A percentile compares a stretch with the other conserved stretches of the same genome.
These are phyloP conservation scores for Stephanocyclus meneghinianus DNA, from an alignment of 352 stramenopile species.

Conservation along the genomic window DNA sequence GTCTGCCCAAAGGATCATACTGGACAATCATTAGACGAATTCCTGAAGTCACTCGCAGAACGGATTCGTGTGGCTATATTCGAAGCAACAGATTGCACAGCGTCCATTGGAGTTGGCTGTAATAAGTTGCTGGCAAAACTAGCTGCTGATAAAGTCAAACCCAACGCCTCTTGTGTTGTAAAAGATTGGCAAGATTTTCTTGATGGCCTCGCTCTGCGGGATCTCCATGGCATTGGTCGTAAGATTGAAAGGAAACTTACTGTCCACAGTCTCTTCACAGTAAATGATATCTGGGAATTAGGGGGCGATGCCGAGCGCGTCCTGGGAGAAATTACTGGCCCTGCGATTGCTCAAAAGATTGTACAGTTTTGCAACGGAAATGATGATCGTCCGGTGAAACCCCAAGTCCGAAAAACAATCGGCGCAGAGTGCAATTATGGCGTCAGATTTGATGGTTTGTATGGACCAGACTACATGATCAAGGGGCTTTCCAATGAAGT, in stretches of 20 bases:
- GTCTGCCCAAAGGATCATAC: constrained; percentile 67
- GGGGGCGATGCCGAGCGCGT: constrained; percentile 55
- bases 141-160: constrained; percentile 91
- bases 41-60: constrained; percentile 59
- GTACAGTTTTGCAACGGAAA: constrained; percentile 67
- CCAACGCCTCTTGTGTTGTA: constrained; percentile 86
- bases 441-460: constrained; percentile 79
- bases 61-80: constrained; percentile 80
- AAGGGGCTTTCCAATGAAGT: constrained; percentile 73
- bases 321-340: constrained; percentile 64
- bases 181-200: constrained; percentile 67
- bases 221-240: constrained; percentile 76
- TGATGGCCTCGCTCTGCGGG: constrained; percentile 55
- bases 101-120: constrained; percentile 89
- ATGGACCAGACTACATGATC: constrained; percentile 78
- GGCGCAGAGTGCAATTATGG: constrained; percentile 83
- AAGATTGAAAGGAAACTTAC: constrained; percentile 70
- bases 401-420: constrained; percentile 75
- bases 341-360: constrained; percentile 67
- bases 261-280: constrained; percentile 46
- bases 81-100: constrained; percentile 87
- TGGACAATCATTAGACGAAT: constrained; percentile 72
- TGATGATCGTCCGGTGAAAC: constrained; percentile 68
- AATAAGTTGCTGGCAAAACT: constrained; percentile 93
- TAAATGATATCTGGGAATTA: constrained; percentile 81